Base-by-base conservation (phyloP, 768 basidiomycete genomes). In the Auricularia auricula-judae region DNA sequence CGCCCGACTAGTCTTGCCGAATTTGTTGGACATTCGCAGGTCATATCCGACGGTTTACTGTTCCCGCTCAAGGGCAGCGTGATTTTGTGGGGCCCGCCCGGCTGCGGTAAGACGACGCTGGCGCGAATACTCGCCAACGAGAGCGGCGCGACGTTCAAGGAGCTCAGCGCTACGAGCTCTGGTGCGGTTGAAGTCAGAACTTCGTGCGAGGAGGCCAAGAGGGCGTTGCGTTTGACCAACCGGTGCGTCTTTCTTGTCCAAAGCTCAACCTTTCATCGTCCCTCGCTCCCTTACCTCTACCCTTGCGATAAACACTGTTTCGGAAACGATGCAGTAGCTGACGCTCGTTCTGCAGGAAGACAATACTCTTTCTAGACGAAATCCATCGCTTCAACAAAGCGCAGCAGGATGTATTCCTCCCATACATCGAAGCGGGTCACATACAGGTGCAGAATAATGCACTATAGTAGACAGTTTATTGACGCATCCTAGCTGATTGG, bases 391-490 rank as follows among this genome's bases (percentile, higher is more conserved):
- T 89, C 70, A 88, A 83, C 71, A 86, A 83, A 68, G 76, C 82
- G 7, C 86, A 88, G 66, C 88, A 90, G 83, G 91, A 92, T 68
- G 78, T 89, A 11, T 91, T 93, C 73, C 78, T 93, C 12, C 91
- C 91, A 0, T 91, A 82, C 67, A 79, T 93, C 11, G 92, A 94
- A 71, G 84, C 81, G 65, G 91, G 92, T 1, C 81, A 82, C 66
- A 83, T 93, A 33, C 87, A 87, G 74, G 84, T 84, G 58, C 66
- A 71, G 67, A 47, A 63, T 54, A 51, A 8, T 5, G 33, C 54
- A 8, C 8, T 42, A 4, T 36, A 43, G 60, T 18, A 51, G 14
- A 7, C 63, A 43, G 21, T 47, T 23, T n/a, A 56, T 29, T 39
- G 53, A 39, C 64, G 42, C 63, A n/a, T 23, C 62, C 64, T 43